Base-by-base conservation (phyloP, 129 eudicot species). In the Escallonia rubra region DNA sequence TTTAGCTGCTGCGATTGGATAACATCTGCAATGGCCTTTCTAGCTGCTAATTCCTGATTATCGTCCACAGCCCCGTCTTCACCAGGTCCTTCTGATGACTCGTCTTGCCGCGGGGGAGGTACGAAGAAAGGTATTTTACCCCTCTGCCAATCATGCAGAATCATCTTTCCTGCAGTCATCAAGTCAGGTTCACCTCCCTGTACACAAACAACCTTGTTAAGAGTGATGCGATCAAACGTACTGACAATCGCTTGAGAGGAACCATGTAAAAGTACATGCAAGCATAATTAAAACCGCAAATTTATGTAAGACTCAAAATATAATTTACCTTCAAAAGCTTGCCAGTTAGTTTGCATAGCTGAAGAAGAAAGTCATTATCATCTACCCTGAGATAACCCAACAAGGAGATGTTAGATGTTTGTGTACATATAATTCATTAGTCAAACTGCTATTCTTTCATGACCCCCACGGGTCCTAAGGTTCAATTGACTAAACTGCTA, bases 181-280 rank as follows among this genome's bases (percentile, higher is more conserved):
- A 77, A 68, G 77, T 93, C 98, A 3, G 98, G 98, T 55, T 93
- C 98, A 43, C 98, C 98, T 43, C 98, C 98, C 98, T 93, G 78
- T 34, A 58, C 67, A 55, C 34, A 38, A 46, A 69, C 46, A 56
- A 13, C 15, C 43, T 15, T 48, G 38, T 11, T 50, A 67, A 9
- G 14, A 41, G 2, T n/a, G 0, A 41, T 8, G 0, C 11, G 7
- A 4, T 64, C 44, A 4, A 16, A 9, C 5, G 47, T 56, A 9
- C 34, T 23, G 3, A 4, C 23, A 34, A 57, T 6, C 62, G 10
- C 38, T 57, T 47, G 7, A 47, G 51, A 47, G 51, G 10, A 47
- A 47, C 51, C 7, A 47, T 47, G 10, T 47, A 47, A 8, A 47
- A 10, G 10, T 47, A 10, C 7, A 10, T 6, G 10, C 51, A 6